These are phyloP conservation scores for Posidonia oceanica DNA, from an alignment of 116 monocot species.

Conservation along the genomic window DNA sequence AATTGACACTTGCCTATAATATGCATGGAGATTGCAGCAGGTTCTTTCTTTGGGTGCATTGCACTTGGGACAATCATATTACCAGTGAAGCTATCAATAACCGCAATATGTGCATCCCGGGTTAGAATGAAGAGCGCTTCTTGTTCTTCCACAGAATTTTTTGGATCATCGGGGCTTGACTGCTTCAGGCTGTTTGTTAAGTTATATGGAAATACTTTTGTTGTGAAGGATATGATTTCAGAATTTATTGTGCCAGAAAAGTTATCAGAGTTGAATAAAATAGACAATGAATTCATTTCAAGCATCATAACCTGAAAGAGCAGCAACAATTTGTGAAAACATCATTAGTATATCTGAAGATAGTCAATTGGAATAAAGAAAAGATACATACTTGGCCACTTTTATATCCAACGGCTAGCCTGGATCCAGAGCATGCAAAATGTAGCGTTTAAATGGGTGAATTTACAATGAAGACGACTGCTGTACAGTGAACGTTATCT, in stretches of 20 bases:
- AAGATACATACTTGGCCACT: slow-evolving; percentile 57
- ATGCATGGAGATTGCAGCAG: slow-evolving; percentile 75
- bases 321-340: slow-evolving; percentile 11
- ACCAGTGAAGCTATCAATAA: slow-evolving; percentile 51
- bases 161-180: slow-evolving; percentile 13
- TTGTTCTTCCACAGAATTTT: slow-evolving; percentile 18
- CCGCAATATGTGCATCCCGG: slow-evolving; percentile 44
- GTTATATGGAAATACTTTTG: slow-evolving; percentile 14
- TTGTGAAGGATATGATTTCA: slow-evolving; percentile 38
- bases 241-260: slow-evolving; percentile 32
- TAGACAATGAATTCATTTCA: slow-evolving; percentile 42
- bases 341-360: neutral
- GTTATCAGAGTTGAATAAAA: slow-evolving; percentile 39
- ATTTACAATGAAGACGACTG: slow-evolving; percentile 40
- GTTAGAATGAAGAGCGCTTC: slow-evolving; percentile 47
- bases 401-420: slow-evolving; percentile 63
- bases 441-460: slow-evolving; percentile 44
- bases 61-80: slow-evolving; percentile 25
- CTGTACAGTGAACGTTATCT: slow-evolving; percentile 12
- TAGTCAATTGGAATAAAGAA: neutral
- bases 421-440: slow-evolving; percentile 43
- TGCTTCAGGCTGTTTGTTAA: slow-evolving; percentile 16
- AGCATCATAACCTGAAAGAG: slow-evolving; percentile 59
- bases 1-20: slow-evolving; percentile 69
- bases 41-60: slow-evolving; percentile 39